Evolutionary conservation across 495 filamentous ascomycete species (phyloP).

Genomic region (Letharia lupina): DNA sequence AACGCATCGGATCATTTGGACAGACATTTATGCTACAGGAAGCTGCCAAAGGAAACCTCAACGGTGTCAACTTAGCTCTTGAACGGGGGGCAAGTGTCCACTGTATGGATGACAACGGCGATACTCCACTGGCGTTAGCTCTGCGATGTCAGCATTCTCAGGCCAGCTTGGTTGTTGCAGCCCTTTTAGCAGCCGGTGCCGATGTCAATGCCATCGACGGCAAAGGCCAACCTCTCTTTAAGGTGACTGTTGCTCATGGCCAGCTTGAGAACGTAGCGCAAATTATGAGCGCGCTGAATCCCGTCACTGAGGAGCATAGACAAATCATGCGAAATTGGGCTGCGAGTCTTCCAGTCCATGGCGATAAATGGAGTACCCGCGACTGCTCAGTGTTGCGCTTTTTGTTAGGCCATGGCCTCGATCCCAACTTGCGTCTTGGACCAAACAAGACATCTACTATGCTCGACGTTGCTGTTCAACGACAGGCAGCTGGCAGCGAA

Average conservation of each 20-base stretch:
- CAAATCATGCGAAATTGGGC: constrained; percentile 8
- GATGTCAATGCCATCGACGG: constrained; percentile 25
- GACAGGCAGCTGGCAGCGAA: constrained; percentile 1
- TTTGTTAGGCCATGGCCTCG: constrained; percentile 11
- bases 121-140: constrained; percentile 27
- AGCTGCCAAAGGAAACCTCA: constrained; percentile 17
- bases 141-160: constrained; percentile 21
- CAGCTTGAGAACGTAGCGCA: constrained; percentile 6
- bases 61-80: constrained; percentile 13
- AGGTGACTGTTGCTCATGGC: constrained; percentile 4
- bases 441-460: constrained; percentile 7
- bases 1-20: constrained; percentile 11
- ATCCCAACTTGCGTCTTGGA: constrained; percentile 11
- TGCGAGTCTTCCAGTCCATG: neutral
- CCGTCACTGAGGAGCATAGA: neutral
- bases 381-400: constrained; percentile 6
- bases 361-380: constrained; percentile 12
- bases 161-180: constrained; percentile 17
- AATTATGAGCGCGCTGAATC: constrained; percentile 10
- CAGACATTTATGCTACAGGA: constrained; percentile 22
- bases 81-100: constrained; percentile 8
- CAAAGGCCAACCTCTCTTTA: constrained; percentile 20
- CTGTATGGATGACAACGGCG: constrained; percentile 19
- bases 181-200: constrained; percentile 27
- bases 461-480: constrained; percentile 9